Conservation (phyloP, 805 yeast species). For the Saturnispora serradocipensis region DNA sequence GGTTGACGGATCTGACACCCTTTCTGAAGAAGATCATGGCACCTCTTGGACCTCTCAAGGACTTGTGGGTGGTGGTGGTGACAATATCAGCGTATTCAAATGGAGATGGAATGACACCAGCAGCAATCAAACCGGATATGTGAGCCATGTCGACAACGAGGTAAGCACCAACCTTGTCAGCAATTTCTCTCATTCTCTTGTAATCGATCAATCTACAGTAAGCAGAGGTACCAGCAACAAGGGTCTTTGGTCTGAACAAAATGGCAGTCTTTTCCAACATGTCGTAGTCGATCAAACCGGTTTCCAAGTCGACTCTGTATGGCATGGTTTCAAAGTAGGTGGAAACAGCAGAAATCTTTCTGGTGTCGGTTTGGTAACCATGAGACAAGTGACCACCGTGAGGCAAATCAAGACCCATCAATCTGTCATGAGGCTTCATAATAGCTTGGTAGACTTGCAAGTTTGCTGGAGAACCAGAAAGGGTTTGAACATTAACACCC, state of each 20-base stretch:
- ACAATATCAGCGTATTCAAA: slow-evolving; percentile 91
- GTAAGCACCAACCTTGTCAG: slow-evolving; percentile 90
- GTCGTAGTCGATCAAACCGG: slow-evolving; percentile 91
- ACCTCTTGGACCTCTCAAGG: slow-evolving; percentile 98
- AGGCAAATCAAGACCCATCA: slow-evolving; percentile 96
- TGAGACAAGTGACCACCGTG: slow-evolving; percentile 98
- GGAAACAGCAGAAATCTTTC: slow-evolving; percentile 85
- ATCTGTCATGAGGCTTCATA: slow-evolving; percentile 80
- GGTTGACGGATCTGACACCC: slow-evolving; percentile 77
- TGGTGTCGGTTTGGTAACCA: slow-evolving; percentile 87
- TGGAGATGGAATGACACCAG: slow-evolving; percentile 89
- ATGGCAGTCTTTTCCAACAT: slow-evolving; percentile 71
- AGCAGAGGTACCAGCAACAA: slow-evolving; percentile 97
- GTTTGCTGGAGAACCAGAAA: slow-evolving; percentile 96
- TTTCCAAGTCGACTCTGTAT: slow-evolving; percentile 73
- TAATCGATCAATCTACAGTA: slow-evolving; percentile 88
- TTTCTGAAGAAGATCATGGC: slow-evolving; percentile 96
- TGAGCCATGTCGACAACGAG: slow-evolving; percentile 95
- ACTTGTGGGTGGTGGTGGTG: slow-evolving; percentile 96
- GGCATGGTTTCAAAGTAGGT: slow-evolving; percentile 98
- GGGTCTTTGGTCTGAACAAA: slow-evolving; percentile 86
- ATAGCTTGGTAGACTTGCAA: slow-evolving; percentile 86
- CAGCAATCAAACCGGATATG: slow-evolving; percentile 91
- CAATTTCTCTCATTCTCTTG: slow-evolving; percentile 80
- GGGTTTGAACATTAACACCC: slow-evolving; percentile 97